A percentile compares a stretch with the other conserved stretches of the same genome.
Conservation (phyloP, 2,329 filamentous ascomycete genomes). For the Aspergillus hiratsukae region DNA sequence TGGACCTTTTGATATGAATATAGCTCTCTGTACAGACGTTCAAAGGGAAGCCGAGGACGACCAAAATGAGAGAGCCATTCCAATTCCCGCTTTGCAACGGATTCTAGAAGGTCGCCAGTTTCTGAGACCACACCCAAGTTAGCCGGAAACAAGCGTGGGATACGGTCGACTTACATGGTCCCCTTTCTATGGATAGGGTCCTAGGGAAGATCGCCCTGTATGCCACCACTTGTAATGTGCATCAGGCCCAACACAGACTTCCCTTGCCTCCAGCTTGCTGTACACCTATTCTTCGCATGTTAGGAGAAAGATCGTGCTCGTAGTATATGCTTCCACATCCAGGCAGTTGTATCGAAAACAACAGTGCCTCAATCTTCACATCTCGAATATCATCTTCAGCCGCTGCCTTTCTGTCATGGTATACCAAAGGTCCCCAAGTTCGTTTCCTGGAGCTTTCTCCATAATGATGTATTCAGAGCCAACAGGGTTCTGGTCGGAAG, state of each 20-base stretch:
- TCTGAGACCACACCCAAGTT: background rate
- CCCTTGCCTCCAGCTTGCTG: too few relatives aligned
- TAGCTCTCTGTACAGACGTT: slow-evolving; percentile 5
- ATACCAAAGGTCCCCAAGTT: slow-evolving; percentile 31
- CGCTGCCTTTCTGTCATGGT: slow-evolving; percentile 10
- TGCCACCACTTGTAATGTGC: slow-evolving; percentile 1
- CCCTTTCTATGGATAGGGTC: slow-evolving; percentile 2
- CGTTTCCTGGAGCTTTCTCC: slow-evolving; percentile 28
- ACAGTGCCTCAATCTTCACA: slow-evolving; percentile 18
- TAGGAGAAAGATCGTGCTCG: slow-evolving; percentile 4
- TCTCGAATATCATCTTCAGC: slow-evolving; percentile 10
- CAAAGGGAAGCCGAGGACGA: slow-evolving; percentile 11
- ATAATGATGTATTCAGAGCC: slow-evolving; percentile 40
- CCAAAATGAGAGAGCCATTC: slow-evolving; percentile 19
- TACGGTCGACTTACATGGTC: slow-evolving; percentile 1
- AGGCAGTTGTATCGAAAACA: slow-evolving; percentile 14
- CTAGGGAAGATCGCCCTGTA: background rate
- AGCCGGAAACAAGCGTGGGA: too few relatives aligned
- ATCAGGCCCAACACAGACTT: slow-evolving; percentile 4
- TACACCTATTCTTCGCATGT: background rate
- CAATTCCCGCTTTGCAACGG: slow-evolving; percentile 11
- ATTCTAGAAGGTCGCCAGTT: slow-evolving; percentile 18
- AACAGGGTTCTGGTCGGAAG: slow-evolving; percentile 30
- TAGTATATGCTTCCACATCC: slow-evolving; percentile 19
- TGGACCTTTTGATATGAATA: background rate